Evolutionary conservation across 352 stramenopile species (phyloP).

Genomic region (Globisporangium nagaii): DNA sequence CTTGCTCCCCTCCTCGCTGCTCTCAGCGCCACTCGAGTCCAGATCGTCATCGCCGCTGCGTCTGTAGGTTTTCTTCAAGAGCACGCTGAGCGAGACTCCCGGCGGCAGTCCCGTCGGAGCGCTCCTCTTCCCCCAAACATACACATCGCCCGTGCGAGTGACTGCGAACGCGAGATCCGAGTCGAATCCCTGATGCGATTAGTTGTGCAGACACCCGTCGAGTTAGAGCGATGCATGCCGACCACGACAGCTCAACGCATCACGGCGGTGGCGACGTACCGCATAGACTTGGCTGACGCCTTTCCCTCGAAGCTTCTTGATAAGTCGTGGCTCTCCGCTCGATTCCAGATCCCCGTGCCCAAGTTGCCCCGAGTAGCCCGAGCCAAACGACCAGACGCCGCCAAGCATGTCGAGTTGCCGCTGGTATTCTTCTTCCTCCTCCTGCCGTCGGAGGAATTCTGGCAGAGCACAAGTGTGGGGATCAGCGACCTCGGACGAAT

Average conservation of each 20-base stretch:
- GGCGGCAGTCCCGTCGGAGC: slow-evolving; percentile 49
- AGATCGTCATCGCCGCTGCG: slow-evolving; percentile 20
- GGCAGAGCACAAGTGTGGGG: background rate
- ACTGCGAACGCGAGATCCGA: slow-evolving; percentile 76
- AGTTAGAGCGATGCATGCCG: too few species aligned
- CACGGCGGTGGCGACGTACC: slow-evolving; percentile 28
- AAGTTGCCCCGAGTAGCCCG: slow-evolving; percentile 61
- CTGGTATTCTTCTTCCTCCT: slow-evolving; percentile 68
- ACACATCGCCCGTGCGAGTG: slow-evolving; percentile 63
- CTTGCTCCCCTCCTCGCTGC: slow-evolving; percentile 6
- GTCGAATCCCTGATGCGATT: slow-evolving; percentile 54
- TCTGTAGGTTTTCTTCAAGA: slow-evolving; percentile 36
- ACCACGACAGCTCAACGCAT: too few species aligned
- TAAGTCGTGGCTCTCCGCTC: slow-evolving; percentile 42
- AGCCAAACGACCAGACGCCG: slow-evolving; percentile 80
- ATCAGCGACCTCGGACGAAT: too few species aligned
- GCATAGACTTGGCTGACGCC: slow-evolving; percentile 73
- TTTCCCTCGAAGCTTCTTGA: slow-evolving; percentile 61
- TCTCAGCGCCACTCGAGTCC: slow-evolving; percentile 50
- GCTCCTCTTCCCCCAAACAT: slow-evolving; percentile 68
- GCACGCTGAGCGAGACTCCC: slow-evolving; percentile 19
- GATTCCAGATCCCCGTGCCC: slow-evolving; percentile 69
- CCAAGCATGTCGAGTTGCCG: slow-evolving; percentile 74
- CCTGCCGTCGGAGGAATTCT: slow-evolving; percentile 54
- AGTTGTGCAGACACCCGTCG: too few species aligned